Evolutionary conservation across 768 basidiomycete species (phyloP), one percentile per base, ranked within the genome.

Genomic region (Solioccasus polychromus): DNA sequence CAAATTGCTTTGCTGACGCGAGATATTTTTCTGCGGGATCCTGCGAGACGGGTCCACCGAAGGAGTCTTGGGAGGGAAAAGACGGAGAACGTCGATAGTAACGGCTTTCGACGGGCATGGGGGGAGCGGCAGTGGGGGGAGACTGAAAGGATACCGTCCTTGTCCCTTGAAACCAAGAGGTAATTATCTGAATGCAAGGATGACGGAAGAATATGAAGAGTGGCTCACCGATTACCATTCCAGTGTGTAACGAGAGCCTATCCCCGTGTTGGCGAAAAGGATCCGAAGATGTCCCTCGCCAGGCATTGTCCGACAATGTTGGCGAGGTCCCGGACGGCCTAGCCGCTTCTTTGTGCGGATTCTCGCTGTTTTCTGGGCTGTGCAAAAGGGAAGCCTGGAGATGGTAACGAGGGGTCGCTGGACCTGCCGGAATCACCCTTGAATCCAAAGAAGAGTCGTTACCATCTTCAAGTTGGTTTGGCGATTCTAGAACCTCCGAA

Each of bases 41-140:
- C 29, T 72, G 70, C 2, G 75, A 70, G n/a, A 72, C 50, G 28
- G 71, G 69, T 26, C 72, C 77, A 31, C 73, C 81, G 48, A 87
- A 84, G 2, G 85, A 86, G 59, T 85, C 83, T 59, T 78, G 74
- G 4, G 82, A 82, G 8, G 62, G 59, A 29, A 55, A 57, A 6
- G 71, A 70, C 18, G 64, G 65, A n/a, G 71, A 71, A 20, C 71
- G 62, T 36, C 38, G 58, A 39, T 46, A 54, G n/a, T 47, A 51
- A 20, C 49, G 53, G 17, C 55, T 57, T 12, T 50, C 53, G 42
- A 52, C 44, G 12, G 51, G 62, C 46, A 64, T 55, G 23, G 61
- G 54, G 48, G 35, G 24, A 38, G 34, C 3, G 4, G 45, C 49
- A 55, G 44, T 52, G 48, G 44, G 52, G 30, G 70, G 61, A 39